A percentile compares a stretch with the other conserved stretches of the same genome.
These are phyloP conservation scores for Aureobasidium sp. DNA, from an alignment of 2,329 filamentous ascomycete species.

Conservation along the genomic window DNA sequence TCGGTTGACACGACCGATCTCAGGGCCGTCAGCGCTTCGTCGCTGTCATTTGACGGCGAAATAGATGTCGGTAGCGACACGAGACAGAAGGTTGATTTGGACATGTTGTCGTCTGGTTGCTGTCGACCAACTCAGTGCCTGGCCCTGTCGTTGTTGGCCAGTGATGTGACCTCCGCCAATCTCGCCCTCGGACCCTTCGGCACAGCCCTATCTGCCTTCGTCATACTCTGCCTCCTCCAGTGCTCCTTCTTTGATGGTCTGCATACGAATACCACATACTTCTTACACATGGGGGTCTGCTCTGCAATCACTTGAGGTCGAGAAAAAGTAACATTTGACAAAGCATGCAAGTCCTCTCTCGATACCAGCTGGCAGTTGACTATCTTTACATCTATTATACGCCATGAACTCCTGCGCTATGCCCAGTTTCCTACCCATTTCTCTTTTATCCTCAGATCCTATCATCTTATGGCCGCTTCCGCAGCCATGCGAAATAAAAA, in stretches of 20 bases:
- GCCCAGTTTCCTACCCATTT: constrained; percentile 5
- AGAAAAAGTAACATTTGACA: too few species aligned
- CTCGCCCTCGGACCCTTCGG: constrained; percentile 1
- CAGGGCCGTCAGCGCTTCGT: constrained; percentile 74
- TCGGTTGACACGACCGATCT: constrained; percentile 65
- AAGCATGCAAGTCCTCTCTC: not conserved
- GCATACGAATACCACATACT: not conserved
- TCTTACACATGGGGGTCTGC: not conserved
- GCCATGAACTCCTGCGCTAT: constrained; percentile 14
- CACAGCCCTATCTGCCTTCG: constrained; percentile 1
- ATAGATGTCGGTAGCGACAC: constrained; percentile 86
- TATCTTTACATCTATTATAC: constrained; percentile 6
- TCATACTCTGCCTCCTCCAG: not conserved
- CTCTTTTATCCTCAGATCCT: not conserved
- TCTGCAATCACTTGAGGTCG: not conserved
- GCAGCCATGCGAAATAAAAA: not conserved
- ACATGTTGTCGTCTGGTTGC: constrained; percentile 28
- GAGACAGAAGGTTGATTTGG: constrained; percentile 66
- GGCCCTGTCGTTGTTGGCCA: not conserved
- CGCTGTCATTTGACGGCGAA: constrained; percentile 69
- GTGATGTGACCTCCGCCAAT: constrained; percentile 12
- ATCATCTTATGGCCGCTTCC: not conserved
- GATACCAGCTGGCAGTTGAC: not conserved
- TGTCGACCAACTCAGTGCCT: not conserved
- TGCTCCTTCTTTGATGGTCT: not conserved